These are phyloP conservation scores for Pythium grandisporangium DNA, from an alignment of 352 stramenopile species.

Conservation along the genomic window DNA sequence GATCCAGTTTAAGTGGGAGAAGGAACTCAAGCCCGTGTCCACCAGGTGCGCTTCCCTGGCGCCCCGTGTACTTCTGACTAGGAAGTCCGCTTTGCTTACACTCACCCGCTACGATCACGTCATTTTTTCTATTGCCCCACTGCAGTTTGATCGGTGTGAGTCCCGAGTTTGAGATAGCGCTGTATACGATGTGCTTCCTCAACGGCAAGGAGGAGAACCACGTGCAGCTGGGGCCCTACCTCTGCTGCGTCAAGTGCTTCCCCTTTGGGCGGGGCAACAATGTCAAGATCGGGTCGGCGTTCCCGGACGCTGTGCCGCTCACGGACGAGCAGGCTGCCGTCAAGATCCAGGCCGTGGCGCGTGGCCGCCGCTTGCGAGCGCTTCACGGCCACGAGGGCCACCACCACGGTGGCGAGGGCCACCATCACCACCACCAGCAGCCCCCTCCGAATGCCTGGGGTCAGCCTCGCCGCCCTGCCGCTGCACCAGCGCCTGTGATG, in stretches of 20 bases:
- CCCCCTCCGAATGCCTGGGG: neutral
- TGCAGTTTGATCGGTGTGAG: slow-evolving; percentile 88
- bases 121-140: neutral
- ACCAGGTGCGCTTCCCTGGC: slow-evolving; percentile 82
- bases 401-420: neutral
- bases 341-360: slow-evolving; percentile 65
- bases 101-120: neutral
- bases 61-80: no score
- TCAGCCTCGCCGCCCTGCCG: neutral
- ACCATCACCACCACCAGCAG: slow-evolving; percentile 1
- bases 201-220: slow-evolving; percentile 84
- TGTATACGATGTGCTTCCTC: slow-evolving; percentile 96
- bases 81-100: neutral
- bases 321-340: slow-evolving; percentile 60
- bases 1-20: slow-evolving; percentile 91
- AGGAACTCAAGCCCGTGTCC: slow-evolving; percentile 84
- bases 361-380: slow-evolving; percentile 23
- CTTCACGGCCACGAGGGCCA: neutral
- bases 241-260: slow-evolving; percentile 88
- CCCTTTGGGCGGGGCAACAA: slow-evolving; percentile 62
- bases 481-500: neutral
- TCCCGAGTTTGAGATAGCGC: slow-evolving; percentile 94
- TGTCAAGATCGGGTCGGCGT: slow-evolving; percentile 76
- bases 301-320: slow-evolving; percentile 64
- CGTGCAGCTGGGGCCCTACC: slow-evolving; percentile 78